Percentiles rank a stretch among this genome's conserved stretches.
Conservation (phyloP, 768 basidiomycete species). For the Asterophora parasitica region DNA sequence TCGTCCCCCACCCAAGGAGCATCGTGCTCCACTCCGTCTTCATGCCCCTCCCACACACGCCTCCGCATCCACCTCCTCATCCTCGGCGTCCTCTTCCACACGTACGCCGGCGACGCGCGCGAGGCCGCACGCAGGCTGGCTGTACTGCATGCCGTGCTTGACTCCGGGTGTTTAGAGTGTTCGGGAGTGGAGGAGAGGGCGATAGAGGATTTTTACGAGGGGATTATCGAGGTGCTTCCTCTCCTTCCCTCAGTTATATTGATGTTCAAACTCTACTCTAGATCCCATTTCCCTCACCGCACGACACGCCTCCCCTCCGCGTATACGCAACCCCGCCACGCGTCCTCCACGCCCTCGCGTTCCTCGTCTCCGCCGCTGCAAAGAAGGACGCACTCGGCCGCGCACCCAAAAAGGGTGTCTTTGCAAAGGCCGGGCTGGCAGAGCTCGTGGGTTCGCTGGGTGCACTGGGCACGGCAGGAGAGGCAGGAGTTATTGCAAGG, state of each 20-base stretch:
- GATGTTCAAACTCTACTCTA: conserved; percentile 22
- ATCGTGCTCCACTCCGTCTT: no score
- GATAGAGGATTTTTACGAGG: conserved; percentile 22
- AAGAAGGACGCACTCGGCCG: conserved; percentile 73
- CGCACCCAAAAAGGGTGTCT: conserved; percentile 67
- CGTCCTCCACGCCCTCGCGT: conserved; percentile 57
- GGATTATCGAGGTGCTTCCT: conserved; percentile 28
- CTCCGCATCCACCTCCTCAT: conserved; percentile 56
- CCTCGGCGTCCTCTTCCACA: conserved; percentile 55
- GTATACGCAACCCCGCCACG: conserved; percentile 67
- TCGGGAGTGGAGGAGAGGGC: conserved; percentile 2
- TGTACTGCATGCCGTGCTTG: conserved; percentile 62
- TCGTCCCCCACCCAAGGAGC: no score
- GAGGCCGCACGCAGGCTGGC: conserved; percentile 48
- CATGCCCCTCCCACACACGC: no score
- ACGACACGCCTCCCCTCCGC: conserved; percentile 38
- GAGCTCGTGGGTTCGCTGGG: conserved; percentile 33
- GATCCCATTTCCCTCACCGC: conserved; percentile 28
- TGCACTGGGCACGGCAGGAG: no score
- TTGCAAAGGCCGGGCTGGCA: conserved; percentile 58
- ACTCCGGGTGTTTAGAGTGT: conserved; percentile 40
- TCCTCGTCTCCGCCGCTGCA: conserved; percentile 59
- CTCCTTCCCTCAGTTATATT: conserved; percentile 3
- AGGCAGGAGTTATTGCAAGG: no score
- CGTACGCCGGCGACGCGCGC: conserved; percentile 49